Evolutionary conservation across 176 grass and related monocot genomes (phyloP).

Genomic region (Oryza glaberrima): DNA sequence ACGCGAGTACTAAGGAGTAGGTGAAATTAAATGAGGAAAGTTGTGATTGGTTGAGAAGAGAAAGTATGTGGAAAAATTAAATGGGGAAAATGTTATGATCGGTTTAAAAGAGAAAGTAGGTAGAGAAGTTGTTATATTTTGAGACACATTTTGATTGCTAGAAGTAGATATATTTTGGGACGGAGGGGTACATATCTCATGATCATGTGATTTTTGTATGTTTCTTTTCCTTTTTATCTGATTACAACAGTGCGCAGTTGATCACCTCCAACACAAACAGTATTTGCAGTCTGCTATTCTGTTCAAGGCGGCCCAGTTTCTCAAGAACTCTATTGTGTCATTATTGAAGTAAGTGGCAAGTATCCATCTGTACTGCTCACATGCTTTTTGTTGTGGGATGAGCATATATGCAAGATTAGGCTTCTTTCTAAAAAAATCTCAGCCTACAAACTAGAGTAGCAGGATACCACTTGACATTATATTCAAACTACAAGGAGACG

Average conservation of each 20-base stretch:
- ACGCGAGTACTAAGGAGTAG: no score
- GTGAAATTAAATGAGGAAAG: no score
- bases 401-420: conserved; percentile 1
- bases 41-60: no score
- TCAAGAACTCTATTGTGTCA: conserved; percentile 29
- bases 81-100: no score
- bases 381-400: conserved; percentile 25
- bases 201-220: background rate
- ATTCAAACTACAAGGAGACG: conserved; percentile 6
- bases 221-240: conserved; percentile 22
- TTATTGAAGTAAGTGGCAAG: conserved; percentile 13
- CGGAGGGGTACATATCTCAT: no score
- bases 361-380: conserved; percentile 24
- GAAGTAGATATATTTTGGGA: no score
- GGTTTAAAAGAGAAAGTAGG: no score
- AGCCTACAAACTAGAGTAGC: background rate
- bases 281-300: background rate
- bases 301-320: background rate
- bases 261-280: background rate
- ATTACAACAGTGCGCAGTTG: background rate
- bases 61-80: no score
- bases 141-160: no score
- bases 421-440: conserved; percentile 23
- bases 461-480: background rate
- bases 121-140: no score